A percentile compares a stretch with the other conserved stretches of the same genome.
Evolutionary conservation across 768 basidiomycete genomes (phyloP).

Genomic region (Mycena sanguinolenta): DNA sequence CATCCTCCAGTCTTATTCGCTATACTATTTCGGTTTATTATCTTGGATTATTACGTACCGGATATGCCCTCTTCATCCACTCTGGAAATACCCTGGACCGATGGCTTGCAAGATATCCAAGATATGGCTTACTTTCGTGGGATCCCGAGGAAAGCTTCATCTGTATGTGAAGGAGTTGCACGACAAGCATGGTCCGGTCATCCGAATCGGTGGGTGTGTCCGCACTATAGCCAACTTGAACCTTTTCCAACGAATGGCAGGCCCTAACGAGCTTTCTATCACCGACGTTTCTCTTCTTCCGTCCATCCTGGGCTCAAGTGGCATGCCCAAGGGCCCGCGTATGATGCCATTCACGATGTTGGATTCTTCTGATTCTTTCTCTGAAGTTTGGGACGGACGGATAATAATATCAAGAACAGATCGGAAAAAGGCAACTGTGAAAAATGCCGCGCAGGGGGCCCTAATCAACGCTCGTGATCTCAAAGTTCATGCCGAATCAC

Average conservation of each 20-base stretch:
- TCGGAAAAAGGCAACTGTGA: no score
- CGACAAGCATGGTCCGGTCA: conserved; percentile 63
- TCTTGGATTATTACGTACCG: conserved; percentile 52
- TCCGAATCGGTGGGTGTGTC: conserved; percentile 61
- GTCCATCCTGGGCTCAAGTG: conserved; percentile 50
- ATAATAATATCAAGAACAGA: no score
- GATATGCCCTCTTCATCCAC: conserved; percentile 61
- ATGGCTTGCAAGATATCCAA: conserved; percentile 54
- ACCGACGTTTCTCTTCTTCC: conserved; percentile 48
- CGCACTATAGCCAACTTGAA: background rate
- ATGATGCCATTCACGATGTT: conserved; percentile 31
- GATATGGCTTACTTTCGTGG: conserved; percentile 49
- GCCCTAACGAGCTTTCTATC: conserved; percentile 63
- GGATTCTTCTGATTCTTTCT: background rate
- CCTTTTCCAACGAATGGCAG: conserved; percentile 38
- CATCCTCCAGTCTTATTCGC: background rate
- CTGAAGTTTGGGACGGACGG: no score
- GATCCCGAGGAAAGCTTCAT: conserved; percentile 56
- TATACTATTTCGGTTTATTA: conserved; percentile 27
- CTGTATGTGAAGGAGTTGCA: conserved; percentile 59
- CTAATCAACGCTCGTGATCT: no score
- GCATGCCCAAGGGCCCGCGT: conserved; percentile 59
- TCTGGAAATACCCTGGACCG: conserved; percentile 64
- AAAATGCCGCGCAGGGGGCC: no score
- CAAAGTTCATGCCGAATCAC: background rate